Evolutionary conservation across 2,329 filamentous ascomycete species (phyloP).

Genomic region (Neonectria punicea): DNA sequence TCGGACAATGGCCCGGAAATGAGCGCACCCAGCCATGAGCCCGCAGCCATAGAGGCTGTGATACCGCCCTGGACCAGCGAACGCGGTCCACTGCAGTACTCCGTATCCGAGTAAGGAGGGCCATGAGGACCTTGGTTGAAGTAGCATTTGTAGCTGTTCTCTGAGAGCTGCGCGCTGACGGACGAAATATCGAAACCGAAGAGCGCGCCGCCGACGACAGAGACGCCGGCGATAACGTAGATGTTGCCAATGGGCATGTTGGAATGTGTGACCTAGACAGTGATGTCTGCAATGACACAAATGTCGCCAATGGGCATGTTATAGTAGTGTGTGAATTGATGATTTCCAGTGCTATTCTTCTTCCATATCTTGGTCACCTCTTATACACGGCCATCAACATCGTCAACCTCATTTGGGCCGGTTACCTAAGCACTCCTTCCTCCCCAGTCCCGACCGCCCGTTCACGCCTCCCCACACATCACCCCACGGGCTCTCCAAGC

Average conservation of each 20-base stretch:
- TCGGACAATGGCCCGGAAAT: constrained; percentile 62
- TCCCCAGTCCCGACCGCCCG: neutral
- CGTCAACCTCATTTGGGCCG: neutral
- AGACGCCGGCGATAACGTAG: constrained; percentile 38
- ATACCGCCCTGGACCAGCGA: constrained; percentile 62
- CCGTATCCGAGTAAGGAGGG: constrained; percentile 44
- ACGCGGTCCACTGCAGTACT: constrained; percentile 48
- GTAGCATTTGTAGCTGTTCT: constrained; percentile 52
- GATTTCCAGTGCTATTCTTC: neutral
- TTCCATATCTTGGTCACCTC: neutral
- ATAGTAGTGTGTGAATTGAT: neutral
- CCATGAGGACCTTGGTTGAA: constrained; percentile 51
- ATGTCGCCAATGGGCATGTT: neutral
- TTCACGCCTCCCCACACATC: constrained; percentile 8
- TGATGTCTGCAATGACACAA: neutral
- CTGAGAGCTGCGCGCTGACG: constrained; percentile 41
- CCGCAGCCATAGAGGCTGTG: constrained; percentile 62
- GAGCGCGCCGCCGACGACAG: constrained; percentile 39
- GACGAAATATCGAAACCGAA: constrained; percentile 42
- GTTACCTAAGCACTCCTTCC: neutral
- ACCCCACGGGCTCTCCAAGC: constrained; percentile 17
- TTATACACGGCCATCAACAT: neutral
- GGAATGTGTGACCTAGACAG: too few species aligned
- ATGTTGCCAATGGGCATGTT: constrained; percentile 34
- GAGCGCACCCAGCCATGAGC: constrained; percentile 61